Percentiles rank a stretch among this genome's conserved stretches.
These are phyloP conservation scores for Dryas octopetala DNA, from an alignment of 306 rosid genomes.

Conservation along the genomic window DNA sequence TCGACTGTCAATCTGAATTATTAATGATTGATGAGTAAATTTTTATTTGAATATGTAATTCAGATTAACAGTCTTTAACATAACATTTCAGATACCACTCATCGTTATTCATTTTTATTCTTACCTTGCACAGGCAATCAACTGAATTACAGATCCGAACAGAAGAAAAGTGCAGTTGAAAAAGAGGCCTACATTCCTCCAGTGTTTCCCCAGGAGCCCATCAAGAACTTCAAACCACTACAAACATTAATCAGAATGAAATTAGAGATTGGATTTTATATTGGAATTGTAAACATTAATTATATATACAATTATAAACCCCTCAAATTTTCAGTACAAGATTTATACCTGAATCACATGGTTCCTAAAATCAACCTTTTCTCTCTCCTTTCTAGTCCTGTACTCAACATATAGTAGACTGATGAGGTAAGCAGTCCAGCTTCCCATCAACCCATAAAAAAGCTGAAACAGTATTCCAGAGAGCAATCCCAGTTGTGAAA, in stretches of 20 bases:
- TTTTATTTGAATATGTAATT: too few species aligned
- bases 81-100: not conserved
- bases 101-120: too few species aligned
- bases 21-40: too few species aligned
- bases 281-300: not conserved
- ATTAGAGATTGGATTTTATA: not conserved
- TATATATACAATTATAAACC: not conserved
- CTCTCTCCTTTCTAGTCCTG: conserved; percentile 96
- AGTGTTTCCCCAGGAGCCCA: conserved; percentile 87
- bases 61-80: not conserved
- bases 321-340: not conserved
- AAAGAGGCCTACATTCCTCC: conserved; percentile 90
- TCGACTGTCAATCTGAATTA: not conserved
- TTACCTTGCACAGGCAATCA: conserved; percentile 97
- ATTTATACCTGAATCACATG: conserved; percentile 81
- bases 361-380: conserved; percentile 90
- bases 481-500: conserved; percentile 90
- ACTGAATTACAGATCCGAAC: conserved; percentile 96
- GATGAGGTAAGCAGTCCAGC: conserved; percentile 98
- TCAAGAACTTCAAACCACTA: conserved; percentile 99
- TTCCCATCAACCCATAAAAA: conserved; percentile 92
- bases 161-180: conserved; percentile 98
- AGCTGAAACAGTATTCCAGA: conserved; percentile 94
- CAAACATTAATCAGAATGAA: not conserved
- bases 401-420: conserved; percentile 90